phyloP scores from a whole-genome alignment of 1,139 yeast species.

The Yamadazyma diddensiae region DNA sequence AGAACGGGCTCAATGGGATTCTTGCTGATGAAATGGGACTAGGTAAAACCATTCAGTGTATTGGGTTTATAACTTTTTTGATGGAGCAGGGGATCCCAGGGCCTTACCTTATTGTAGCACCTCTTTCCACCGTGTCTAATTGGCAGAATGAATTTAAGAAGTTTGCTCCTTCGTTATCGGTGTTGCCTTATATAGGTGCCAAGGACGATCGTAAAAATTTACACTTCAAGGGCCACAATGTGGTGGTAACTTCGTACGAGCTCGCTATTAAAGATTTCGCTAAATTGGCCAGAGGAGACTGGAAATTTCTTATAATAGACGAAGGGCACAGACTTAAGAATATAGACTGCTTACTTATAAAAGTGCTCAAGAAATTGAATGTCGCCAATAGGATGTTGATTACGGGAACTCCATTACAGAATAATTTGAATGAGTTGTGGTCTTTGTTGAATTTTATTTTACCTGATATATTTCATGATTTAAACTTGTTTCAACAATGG shows the following conservation, averaged over 20 bases:
- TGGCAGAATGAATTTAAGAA: constrained; percentile 72
- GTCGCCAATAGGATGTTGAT: constrained; percentile 70
- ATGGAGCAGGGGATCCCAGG: constrained; percentile 79
- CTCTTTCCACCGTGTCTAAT: constrained; percentile 80
- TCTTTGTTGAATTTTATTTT: constrained; percentile 80
- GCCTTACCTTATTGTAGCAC: constrained; percentile 84
- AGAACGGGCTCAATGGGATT: constrained; percentile 92
- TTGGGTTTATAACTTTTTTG: constrained; percentile 71
- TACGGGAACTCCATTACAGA: constrained; percentile 94
- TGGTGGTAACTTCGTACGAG: constrained; percentile 82
- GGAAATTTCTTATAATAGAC: constrained; percentile 91
- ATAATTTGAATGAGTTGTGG: constrained; percentile 87
- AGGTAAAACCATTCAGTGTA: constrained; percentile 89
- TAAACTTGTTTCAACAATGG: constrained; percentile 89
- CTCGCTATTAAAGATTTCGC: constrained; percentile 65
- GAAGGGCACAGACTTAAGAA: constrained; percentile 93
- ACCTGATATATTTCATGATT: constrained; percentile 90
- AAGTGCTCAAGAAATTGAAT: constrained; percentile 61
- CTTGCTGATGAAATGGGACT: constrained; percentile 97
- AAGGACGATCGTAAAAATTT: constrained; percentile 50
- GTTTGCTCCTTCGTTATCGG: constrained; percentile 72
- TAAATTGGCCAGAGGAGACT: constrained; percentile 48
- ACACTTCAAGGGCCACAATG: constrained; percentile 30
- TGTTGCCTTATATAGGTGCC: constrained; percentile 63
- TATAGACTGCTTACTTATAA: constrained; percentile 70